Percentiles rank a stretch among this genome's conserved stretches.
These are phyloP conservation scores for Nannizziopsis arthrosporioides DNA, from an alignment of 2,329 filamentous ascomycete species.

Conservation along the genomic window DNA sequence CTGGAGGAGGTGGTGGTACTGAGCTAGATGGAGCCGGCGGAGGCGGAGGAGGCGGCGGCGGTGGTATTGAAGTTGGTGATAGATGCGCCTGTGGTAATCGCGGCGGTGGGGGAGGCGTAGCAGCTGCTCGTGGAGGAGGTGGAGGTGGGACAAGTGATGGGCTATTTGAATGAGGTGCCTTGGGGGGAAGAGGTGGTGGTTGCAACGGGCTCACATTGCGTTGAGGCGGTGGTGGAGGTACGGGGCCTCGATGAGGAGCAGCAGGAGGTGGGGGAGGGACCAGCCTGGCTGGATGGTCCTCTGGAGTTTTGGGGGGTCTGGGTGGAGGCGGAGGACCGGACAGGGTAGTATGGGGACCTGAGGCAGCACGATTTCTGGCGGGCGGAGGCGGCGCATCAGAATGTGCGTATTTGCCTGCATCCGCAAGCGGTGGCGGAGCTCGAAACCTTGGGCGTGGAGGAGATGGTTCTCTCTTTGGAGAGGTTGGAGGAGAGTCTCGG, in stretches of 20 bases:
- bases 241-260: constrained; percentile 57
- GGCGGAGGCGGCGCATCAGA: constrained; percentile 37
- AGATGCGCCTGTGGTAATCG: constrained; percentile 35
- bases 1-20: constrained; percentile 31
- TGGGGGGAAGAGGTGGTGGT: constrained; percentile 34
- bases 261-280: constrained; percentile 73
- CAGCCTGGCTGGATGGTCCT: constrained; percentile 54
- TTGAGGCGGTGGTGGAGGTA: constrained; percentile 55
- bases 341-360: constrained; percentile 36
- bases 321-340: constrained; percentile 53
- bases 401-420: constrained; percentile 76
- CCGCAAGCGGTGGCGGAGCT: constrained; percentile 75
- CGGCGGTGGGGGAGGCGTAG: constrained; percentile 22
- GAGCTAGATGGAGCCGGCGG: constrained; percentile 24
- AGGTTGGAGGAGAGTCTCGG: constrained; percentile 44
- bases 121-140: constrained; percentile 32
- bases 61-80: constrained; percentile 18
- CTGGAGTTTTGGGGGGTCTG: constrained; percentile 53
- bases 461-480: constrained; percentile 57
- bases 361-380: constrained; percentile 40
- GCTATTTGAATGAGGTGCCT: constrained; percentile 39
- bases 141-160: constrained; percentile 40
- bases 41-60: constrained; percentile 28
- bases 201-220: constrained; percentile 39
- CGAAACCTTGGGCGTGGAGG: constrained; percentile 63